These are phyloP conservation scores for Cnidoscolus chayamansa DNA, from an alignment of 441 rosid species.

Conservation along the genomic window DNA sequence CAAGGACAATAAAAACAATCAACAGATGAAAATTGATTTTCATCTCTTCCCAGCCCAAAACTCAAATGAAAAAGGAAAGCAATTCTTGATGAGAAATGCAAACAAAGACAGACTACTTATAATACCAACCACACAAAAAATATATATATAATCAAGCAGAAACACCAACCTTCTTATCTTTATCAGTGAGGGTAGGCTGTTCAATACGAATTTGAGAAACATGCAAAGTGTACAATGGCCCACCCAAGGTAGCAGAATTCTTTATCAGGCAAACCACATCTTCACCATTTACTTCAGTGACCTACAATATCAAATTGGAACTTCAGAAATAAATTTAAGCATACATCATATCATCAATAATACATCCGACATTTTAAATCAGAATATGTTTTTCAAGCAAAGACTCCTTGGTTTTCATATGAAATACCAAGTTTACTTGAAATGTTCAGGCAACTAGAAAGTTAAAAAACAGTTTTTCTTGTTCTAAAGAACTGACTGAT, in stretches of 20 bases:
- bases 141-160: conserved; percentile 5
- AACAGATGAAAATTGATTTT: no score
- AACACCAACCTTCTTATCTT: conserved; percentile 47
- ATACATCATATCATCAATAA: conserved; percentile 1
- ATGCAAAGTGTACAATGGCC: conserved; percentile 51
- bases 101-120: background rate
- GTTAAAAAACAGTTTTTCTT: conserved; percentile 2
- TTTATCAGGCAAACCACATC: conserved; percentile 58
- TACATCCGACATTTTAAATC: background rate
- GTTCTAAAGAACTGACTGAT: conserved; percentile 1
- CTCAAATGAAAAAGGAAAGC: background rate
- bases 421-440: conserved; percentile 1
- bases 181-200: conserved; percentile 52
- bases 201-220: conserved; percentile 60
- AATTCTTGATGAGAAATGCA: conserved; percentile 7
- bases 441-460: conserved; percentile 11
- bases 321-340: background rate
- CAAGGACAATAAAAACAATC: background rate
- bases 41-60: background rate
- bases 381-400: background rate
- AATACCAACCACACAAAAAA: background rate
- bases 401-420: background rate
- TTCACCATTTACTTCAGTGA: conserved; percentile 45
- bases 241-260: conserved; percentile 54
- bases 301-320: conserved; percentile 33